Evolutionary conservation across 2,329 filamentous ascomycete genomes (phyloP).

Genomic region (Metarhizium humberi): DNA sequence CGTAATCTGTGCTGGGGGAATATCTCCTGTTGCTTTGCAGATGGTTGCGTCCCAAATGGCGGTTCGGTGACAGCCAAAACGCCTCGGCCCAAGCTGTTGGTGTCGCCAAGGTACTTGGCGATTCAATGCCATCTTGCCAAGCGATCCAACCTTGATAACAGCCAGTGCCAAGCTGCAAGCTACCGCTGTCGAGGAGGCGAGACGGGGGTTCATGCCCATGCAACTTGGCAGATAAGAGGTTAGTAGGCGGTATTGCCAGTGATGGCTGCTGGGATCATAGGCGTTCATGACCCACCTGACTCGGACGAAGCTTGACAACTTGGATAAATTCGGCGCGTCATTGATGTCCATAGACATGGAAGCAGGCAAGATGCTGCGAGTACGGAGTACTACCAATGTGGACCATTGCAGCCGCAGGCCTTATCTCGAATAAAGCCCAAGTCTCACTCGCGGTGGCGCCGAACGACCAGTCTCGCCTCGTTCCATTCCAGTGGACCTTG

Average conservation of each 20-base stretch:
- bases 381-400: no score
- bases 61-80: no score
- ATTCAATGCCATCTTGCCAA: not conserved
- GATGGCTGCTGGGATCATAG: not conserved
- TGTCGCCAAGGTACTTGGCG: not conserved
- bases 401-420: no score
- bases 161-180: no score
- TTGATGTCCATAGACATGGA: not conserved
- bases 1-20: no score
- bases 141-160: not conserved
- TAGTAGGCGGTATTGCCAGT: not conserved
- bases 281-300: not conserved
- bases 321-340: not conserved
- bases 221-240: not conserved
- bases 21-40: no score
- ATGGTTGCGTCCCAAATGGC: no score
- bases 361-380: no score
- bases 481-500: not conserved
- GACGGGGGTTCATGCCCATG: not conserved
- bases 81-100: not conserved
- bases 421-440: no score
- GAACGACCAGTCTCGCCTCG: not conserved
- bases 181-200: no score
- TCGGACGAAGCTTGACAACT: not conserved
- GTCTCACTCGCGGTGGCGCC: not conserved